These are phyloP conservation scores for Pichiaceae sp. DNA, from an alignment of 1,139 yeast species.

Conservation along the genomic window DNA sequence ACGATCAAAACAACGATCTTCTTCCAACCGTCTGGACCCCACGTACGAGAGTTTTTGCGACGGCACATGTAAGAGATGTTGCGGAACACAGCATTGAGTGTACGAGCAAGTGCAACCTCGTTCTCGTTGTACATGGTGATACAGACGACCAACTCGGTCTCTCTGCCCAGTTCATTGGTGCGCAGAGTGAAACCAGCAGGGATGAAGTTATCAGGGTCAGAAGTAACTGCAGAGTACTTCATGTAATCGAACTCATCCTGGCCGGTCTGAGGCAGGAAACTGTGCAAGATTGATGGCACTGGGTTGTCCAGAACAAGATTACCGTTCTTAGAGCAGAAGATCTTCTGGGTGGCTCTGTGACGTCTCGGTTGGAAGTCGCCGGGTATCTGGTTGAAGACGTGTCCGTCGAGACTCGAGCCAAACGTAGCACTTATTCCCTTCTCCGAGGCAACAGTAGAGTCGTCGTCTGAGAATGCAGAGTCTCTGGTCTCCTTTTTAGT, in stretches of 20 bases:
- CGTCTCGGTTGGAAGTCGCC: conserved; percentile 25
- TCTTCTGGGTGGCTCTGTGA: conserved; percentile 23
- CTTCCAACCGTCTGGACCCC: conserved; percentile 98
- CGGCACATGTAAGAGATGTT: conserved; percentile 82
- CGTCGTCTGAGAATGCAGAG: conserved; percentile 11
- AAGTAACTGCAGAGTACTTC: conserved; percentile 87
- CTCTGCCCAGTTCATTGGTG: conserved; percentile 71
- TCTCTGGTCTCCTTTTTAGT: conserved; percentile 5
- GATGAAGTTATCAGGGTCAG: conserved; percentile 80
- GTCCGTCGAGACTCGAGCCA: conserved; percentile 18
- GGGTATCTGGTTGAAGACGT: conserved; percentile 21
- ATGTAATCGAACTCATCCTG: conserved; percentile 89
- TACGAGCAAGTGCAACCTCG: conserved; percentile 78
- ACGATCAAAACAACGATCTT: conserved; percentile 85
- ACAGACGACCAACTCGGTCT: conserved; percentile 83
- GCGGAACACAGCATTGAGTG: conserved; percentile 88
- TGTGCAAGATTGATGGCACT: conserved; percentile 75
- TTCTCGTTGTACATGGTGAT: conserved; percentile 96
- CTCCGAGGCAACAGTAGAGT: conserved; percentile 15
- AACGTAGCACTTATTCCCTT: conserved; percentile 5
- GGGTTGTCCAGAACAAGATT: conserved; percentile 81
- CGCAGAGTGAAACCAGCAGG: conserved; percentile 76
- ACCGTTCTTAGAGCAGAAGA: conserved; percentile 25
- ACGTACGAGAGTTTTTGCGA: conserved; percentile 69
- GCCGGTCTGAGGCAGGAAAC: conserved; percentile 36